These are phyloP conservation scores for Gillenia trifoliata DNA, from an alignment of 306 rosid species.

Conservation along the genomic window DNA sequence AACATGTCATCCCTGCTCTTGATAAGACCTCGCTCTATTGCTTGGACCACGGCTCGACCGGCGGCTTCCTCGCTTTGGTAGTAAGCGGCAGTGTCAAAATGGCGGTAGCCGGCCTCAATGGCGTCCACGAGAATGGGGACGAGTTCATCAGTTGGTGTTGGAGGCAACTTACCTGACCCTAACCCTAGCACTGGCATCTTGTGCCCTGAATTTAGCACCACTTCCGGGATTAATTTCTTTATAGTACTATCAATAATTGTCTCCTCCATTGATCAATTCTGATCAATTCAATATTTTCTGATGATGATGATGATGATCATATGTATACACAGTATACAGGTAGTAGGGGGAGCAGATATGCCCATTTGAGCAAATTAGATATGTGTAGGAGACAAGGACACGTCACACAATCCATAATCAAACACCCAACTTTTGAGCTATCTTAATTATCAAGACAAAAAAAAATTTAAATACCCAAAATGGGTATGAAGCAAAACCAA, in stretches of 20 bases:
- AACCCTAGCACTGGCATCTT: slow-evolving; percentile 11
- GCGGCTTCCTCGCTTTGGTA: slow-evolving; percentile 39
- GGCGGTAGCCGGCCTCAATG: slow-evolving; percentile 42
- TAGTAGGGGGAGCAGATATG: no score
- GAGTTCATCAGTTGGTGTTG: not conserved
- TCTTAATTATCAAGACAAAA: no score
- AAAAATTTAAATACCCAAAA: no score
- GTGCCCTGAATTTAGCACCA: not conserved
- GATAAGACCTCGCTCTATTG: slow-evolving; percentile 24
- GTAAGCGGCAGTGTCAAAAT: slow-evolving; percentile 49
- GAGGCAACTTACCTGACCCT: not conserved
- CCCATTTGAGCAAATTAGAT: no score
- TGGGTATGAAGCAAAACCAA: no score
- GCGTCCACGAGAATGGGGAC: slow-evolving; percentile 28
- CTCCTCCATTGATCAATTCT: not conserved
- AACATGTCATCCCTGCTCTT: slow-evolving; percentile 33
- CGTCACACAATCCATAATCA: no score
- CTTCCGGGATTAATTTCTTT: not conserved
- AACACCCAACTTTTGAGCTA: no score
- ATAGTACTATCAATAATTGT: not conserved
- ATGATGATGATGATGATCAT: no score
- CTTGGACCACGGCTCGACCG: slow-evolving; percentile 35
- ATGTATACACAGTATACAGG: no score
- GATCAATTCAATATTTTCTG: no score
- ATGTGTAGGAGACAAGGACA: no score